Evolutionary conservation across 768 basidiomycete species (phyloP), one percentile per base, ranked within the genome.

Genomic region (Russula abietina): DNA sequence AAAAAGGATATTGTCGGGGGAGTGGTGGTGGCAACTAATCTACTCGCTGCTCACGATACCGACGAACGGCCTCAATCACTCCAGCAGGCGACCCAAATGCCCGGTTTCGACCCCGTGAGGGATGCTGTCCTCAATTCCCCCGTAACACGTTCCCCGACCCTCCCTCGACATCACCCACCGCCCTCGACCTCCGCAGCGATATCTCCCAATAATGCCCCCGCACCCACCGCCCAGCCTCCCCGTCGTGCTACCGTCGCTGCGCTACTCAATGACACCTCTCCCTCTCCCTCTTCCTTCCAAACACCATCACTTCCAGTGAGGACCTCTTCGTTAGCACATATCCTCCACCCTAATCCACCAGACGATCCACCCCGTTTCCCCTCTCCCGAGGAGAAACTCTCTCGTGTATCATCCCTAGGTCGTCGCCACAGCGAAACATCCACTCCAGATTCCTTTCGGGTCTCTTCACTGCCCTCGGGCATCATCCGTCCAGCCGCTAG

Each of bases 51-150:
- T 28, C 24, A 54, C 57, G 63, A 58, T n/a, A n/a, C n/a, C 58
- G 62, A 59, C 41, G 62, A n/a, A n/a, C n/a, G 55, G 51, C 52
- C 11, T 32, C 14, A 54, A 39, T 32, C 52, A 53, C 30, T 39
- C 52, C 45, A 39, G 46, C 62, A 63, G 22, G 41, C 46, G 16
- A 59, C 52, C 38, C 52, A 59, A 22, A 86, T 86, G 86, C 85
- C 89, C 68, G 82, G 82, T 61, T 90, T 91, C 80, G 90, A 91
- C 80, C 89, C 90, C 70, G 89, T 92, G 65, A 83, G 90, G 73
- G 90, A 91, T 80, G 90, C 90, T 65, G 87, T 90, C 70, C 82
- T 88, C 69, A 89, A 89, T 75, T 88, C 87, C 48, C 89, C 89
- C 33, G 73, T 84, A 69, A 78, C 80, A 45, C 78, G 79, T 67